Percentiles rank a stretch among this genome's conserved stretches.
Conservation (phyloP, 1,139 yeast genomes). For the Yamadazyma songkhlaensis region DNA sequence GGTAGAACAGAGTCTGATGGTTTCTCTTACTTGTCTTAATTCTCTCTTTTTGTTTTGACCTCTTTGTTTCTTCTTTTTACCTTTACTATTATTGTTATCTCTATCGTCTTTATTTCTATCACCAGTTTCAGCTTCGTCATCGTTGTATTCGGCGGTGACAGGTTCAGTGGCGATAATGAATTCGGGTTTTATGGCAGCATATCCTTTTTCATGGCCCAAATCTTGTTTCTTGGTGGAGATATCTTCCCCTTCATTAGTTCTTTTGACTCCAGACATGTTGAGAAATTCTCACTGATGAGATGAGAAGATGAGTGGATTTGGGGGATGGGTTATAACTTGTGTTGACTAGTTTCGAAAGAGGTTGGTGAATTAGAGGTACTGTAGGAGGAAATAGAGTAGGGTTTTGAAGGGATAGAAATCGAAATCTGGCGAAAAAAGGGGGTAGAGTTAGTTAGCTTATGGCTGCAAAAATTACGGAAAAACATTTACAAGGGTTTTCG, state of each 20-base stretch:
- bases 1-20: conserved; percentile 63
- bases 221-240: conserved; percentile 22
- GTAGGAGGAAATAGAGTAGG: too few species aligned
- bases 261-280: conserved; percentile 15
- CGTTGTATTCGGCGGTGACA: conserved; percentile 43
- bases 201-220: conserved; percentile 39
- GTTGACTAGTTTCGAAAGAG: too few species aligned
- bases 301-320: not conserved
- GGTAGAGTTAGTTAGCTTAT: too few species aligned
- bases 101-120: conserved; percentile 33
- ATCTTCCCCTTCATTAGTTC: conserved; percentile 18
- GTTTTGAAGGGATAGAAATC: too few species aligned
- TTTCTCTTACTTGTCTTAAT: conserved; percentile 66
- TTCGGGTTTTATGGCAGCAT: conserved; percentile 67
- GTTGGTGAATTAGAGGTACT: too few species aligned
- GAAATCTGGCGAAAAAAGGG: too few species aligned
- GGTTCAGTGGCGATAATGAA: conserved; percentile 36
- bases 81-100: conserved; percentile 15
- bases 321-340: too few species aligned
- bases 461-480: too few species aligned
- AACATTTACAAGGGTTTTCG: too few species aligned
- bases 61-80: conserved; percentile 41
- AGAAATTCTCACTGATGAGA: not conserved
- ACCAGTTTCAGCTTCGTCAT: conserved; percentile 48
- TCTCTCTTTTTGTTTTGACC: conserved; percentile 93